phyloP scores from a whole-genome alignment of 2,329 filamentous ascomycete species.

The Fusarium lyarnte region DNA sequence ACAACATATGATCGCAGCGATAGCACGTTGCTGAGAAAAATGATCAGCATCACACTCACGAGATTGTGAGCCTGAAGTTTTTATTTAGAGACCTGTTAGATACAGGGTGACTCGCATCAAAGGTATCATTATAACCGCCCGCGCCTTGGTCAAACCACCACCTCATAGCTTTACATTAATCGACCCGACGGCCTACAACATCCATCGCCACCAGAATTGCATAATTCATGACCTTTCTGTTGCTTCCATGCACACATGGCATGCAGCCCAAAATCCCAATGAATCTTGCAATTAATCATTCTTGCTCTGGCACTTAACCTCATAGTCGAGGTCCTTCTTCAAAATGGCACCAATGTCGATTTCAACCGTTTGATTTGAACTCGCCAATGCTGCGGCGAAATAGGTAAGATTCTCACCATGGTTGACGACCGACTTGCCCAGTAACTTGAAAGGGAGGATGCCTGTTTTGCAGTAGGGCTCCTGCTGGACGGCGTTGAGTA shows the following conservation, averaged over 20 bases:
- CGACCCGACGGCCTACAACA: not conserved
- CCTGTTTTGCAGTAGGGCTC: constrained; percentile 63
- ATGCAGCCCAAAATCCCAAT: not conserved
- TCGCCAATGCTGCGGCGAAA: constrained; percentile 63
- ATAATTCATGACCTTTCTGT: not conserved
- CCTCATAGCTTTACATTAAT: constrained; percentile 26
- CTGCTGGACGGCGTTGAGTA: constrained; percentile 54
- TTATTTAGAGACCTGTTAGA: constrained; percentile 20
- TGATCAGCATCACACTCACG: constrained; percentile 3
- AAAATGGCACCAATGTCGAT: constrained; percentile 62
- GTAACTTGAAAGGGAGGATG: constrained; percentile 64
- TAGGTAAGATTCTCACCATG: constrained; percentile 64
- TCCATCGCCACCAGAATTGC: not conserved
- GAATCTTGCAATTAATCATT: constrained; percentile 4
- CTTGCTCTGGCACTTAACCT: constrained; percentile 36
- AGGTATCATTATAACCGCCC: constrained; percentile 48
- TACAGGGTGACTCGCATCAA: constrained; percentile 34
- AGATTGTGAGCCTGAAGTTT: constrained; percentile 21
- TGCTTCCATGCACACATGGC: not conserved
- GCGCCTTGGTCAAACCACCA: constrained; percentile 31
- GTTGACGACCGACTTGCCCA: constrained; percentile 62
- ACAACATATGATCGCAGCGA: not conserved
- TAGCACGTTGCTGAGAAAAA: not conserved
- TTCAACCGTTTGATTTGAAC: constrained; percentile 60
- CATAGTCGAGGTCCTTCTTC: constrained; percentile 44